Percentiles rank a stretch among this genome's conserved stretches.
These are phyloP conservation scores for Penicillium bialowiezense DNA, from an alignment of 495 filamentous ascomycete genomes.

Conservation along the genomic window DNA sequence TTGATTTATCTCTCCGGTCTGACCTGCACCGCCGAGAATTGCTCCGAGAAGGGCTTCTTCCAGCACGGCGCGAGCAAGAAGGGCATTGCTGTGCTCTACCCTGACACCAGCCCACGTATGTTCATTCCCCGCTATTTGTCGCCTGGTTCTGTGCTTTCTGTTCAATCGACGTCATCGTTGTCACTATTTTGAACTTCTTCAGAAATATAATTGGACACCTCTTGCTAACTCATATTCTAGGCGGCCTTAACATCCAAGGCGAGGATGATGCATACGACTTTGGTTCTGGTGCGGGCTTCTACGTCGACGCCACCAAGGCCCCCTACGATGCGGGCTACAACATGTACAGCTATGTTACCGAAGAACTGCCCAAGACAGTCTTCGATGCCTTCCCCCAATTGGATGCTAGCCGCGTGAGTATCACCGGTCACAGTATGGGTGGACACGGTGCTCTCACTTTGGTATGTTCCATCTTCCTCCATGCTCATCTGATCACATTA, in stretches of 20 bases:
- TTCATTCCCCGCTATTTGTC: constrained; percentile 1
- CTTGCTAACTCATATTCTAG: constrained; percentile 20
- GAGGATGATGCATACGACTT: constrained; percentile 89
- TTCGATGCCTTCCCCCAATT: constrained; percentile 65
- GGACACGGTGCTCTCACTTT: constrained; percentile 92
- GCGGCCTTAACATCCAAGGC: constrained; percentile 71
- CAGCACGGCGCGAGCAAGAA: constrained; percentile 73
- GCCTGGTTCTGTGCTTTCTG: too few relatives aligned
- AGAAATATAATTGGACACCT: too few relatives aligned
- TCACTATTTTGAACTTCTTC: neutral
- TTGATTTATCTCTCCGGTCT: constrained; percentile 94
- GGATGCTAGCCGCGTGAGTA: constrained; percentile 65
- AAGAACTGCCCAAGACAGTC: constrained; percentile 74
- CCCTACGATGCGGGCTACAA: constrained; percentile 75
- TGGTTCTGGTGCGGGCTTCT: constrained; percentile 88
- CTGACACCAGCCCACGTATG: constrained; percentile 88
- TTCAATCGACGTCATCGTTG: too few relatives aligned
- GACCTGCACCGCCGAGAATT: constrained; percentile 95
- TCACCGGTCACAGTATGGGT: constrained; percentile 94
- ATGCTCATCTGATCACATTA: neutral
- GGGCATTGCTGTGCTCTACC: constrained; percentile 86
- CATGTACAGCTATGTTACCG: constrained; percentile 88
- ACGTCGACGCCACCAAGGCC: constrained; percentile 79
- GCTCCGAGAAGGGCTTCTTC: constrained; percentile 92
- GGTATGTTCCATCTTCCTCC: constrained; percentile 30